These are phyloP conservation scores for Capsella bursapastoris DNA, from an alignment of 345 rosid species.

Conservation along the genomic window DNA sequence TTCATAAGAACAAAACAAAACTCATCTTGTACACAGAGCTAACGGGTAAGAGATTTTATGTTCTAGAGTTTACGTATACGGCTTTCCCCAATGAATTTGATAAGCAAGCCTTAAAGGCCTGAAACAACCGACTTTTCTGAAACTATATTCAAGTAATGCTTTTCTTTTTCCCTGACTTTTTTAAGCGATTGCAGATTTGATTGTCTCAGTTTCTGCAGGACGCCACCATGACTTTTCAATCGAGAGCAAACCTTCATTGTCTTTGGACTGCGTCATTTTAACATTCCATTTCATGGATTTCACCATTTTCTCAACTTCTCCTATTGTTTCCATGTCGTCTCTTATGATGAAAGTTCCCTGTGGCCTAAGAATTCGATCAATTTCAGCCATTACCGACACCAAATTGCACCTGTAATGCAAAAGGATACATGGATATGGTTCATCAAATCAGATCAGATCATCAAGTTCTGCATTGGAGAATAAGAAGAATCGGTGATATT, in stretches of 20 bases:
- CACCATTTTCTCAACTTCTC: conserved; percentile 63
- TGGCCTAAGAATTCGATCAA: conserved; percentile 83
- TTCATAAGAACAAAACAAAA: conserved; percentile 7
- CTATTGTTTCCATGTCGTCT: conserved; percentile 62
- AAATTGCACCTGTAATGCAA: conserved; percentile 64
- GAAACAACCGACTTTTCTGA: conserved; percentile 19
- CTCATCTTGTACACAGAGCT: background rate
- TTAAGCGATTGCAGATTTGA: conserved; percentile 62
- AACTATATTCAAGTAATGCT: conserved; percentile 29
- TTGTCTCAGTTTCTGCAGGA: conserved; percentile 59
- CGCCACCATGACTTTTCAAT: conserved; percentile 79
- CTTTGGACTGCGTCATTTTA: conserved; percentile 57
- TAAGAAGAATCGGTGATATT: background rate
- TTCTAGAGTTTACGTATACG: conserved; percentile 9
- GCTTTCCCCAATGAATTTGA: conserved; percentile 24
- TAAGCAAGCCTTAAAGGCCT: conserved; percentile 5
- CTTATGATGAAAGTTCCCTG: conserved; percentile 74
- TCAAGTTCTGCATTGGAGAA: conserved; percentile 3
- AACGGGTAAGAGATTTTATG: background rate
- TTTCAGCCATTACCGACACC: conserved; percentile 69
- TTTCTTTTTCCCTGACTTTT: background rate
- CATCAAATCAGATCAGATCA: background rate
- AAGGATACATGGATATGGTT: background rate
- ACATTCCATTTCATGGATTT: conserved; percentile 75
- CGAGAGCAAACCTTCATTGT: conserved; percentile 60